Evolutionary conservation across 306 rosid genomes (phyloP).

Genomic region (Sindora glabra): DNA sequence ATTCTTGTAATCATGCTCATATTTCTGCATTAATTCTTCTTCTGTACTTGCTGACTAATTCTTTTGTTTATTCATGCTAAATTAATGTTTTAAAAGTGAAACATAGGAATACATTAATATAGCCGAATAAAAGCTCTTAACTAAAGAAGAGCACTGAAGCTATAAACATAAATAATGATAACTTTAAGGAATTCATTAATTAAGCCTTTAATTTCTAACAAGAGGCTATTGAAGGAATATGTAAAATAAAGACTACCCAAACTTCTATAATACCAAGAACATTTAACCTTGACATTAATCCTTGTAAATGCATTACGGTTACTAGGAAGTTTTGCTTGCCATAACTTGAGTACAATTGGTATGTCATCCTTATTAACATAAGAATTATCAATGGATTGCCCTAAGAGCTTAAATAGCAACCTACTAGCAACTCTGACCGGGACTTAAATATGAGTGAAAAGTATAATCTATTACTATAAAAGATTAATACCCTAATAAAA

Average conservation of each 20-base stretch:
- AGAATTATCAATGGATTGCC: slow-evolving; percentile 91
- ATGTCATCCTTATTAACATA: slow-evolving; percentile 74
- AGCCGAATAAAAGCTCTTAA: slow-evolving; percentile 71
- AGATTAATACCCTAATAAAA: not conserved
- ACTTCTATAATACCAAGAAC: slow-evolving; percentile 86
- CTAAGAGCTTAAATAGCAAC: slow-evolving; percentile 84
- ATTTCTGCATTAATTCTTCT: not conserved
- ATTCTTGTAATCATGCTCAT: not conserved
- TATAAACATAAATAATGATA: not conserved
- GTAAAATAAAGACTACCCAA: slow-evolving; percentile 54
- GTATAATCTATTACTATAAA: not conserved
- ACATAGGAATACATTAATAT: not conserved
- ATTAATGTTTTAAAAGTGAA: not conserved
- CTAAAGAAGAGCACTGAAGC: slow-evolving; percentile 12
- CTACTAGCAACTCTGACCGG: slow-evolving; percentile 98
- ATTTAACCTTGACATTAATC: slow-evolving; percentile 43
- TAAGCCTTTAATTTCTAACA: slow-evolving; percentile 1
- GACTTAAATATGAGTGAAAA: slow-evolving; percentile 38
- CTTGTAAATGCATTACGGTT: slow-evolving; percentile 79
- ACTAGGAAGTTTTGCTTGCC: slow-evolving; percentile 91
- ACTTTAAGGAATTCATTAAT: not conserved
- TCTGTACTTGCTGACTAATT: not conserved
- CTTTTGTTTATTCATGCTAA: not conserved
- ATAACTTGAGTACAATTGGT: slow-evolving; percentile 84
- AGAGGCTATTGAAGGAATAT: slow-evolving; percentile 8